phyloP scores from a whole-genome alignment of 2,329 filamentous ascomycete genomes.

The Teratosphaeria pseudoeucalypti region DNA sequence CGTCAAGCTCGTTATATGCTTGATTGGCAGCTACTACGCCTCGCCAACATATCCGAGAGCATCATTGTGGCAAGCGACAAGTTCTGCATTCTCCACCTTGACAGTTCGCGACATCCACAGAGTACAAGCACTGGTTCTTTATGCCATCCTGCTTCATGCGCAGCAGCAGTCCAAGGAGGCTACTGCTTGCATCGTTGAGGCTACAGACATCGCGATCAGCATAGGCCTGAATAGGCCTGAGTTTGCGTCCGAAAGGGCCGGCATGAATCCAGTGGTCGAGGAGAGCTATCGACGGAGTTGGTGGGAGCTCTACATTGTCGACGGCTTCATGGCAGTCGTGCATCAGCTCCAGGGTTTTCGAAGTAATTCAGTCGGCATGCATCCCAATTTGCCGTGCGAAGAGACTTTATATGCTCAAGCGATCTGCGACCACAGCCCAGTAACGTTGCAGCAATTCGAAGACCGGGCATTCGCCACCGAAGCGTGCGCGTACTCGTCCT shows the following conservation, averaged over 20 bases:
- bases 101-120: conserved; percentile 36
- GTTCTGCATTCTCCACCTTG: background rate
- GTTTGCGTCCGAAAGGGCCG: conserved; percentile 55
- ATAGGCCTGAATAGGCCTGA: conserved; percentile 63
- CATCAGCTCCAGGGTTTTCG: conserved; percentile 60
- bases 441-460: conserved; percentile 65
- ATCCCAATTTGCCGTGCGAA: conserved; percentile 71
- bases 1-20: conserved; percentile 46
- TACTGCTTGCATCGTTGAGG: conserved; percentile 54
- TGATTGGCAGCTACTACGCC: conserved; percentile 46
- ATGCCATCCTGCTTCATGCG: conserved; percentile 72
- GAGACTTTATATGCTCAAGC: conserved; percentile 53
- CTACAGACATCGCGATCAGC: conserved; percentile 62
- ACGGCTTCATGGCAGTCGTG: conserved; percentile 75
- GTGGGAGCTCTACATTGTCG: conserved; percentile 78
- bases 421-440: conserved; percentile 38
- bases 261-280: conserved; percentile 57
- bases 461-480: conserved; percentile 60
- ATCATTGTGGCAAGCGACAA: conserved; percentile 29
- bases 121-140: conserved; percentile 67
- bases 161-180: conserved; percentile 53
- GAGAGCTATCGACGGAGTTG: conserved; percentile 82
- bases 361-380: conserved; percentile 55
- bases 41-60: conserved; percentile 33
- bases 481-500: conserved; percentile 67